Evolutionary conservation across 331 rosid genomes (phyloP).

Genomic region (Cydonia oblonga): DNA sequence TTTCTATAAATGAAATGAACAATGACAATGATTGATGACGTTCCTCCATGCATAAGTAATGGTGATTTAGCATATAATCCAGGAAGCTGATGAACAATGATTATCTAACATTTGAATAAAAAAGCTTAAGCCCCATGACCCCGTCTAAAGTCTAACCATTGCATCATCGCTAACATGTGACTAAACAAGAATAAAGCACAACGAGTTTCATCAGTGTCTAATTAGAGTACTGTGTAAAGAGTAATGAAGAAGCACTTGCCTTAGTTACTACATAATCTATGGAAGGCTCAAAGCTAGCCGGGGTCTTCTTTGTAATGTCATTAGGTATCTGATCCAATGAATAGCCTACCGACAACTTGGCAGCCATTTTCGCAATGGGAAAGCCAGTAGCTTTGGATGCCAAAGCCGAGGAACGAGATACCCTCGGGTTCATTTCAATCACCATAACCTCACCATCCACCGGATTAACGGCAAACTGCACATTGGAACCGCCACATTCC

Average conservation of each 20-base stretch:
- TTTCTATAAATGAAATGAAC: background rate
- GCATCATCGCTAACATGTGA: background rate
- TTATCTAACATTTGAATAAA: background rate
- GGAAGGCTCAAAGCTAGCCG: conserved; percentile 96
- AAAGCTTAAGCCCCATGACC: background rate
- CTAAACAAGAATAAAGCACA: background rate
- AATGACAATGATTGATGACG: background rate
- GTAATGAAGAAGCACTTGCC: conserved; percentile 29
- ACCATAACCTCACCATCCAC: conserved; percentile 85
- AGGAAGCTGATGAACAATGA: background rate
- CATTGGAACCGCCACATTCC: conserved; percentile 92
- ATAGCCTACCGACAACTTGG: conserved; percentile 82
- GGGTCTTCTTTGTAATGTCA: conserved; percentile 90
- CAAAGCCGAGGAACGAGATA: conserved; percentile 82
- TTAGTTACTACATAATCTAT: conserved; percentile 98
- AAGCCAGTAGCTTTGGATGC: conserved; percentile 97
- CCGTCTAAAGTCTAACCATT: background rate
- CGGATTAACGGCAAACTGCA: conserved; percentile 91
- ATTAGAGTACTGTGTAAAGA: background rate
- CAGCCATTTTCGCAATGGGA: conserved; percentile 96
- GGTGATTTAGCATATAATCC: background rate
- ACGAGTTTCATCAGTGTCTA: too few species aligned
- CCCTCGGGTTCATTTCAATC: conserved; percentile 95
- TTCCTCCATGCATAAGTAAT: background rate
- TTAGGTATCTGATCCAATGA: conserved; percentile 80